phyloP scores from a whole-genome alignment of 176 grass and related monocot species.

The Bolboschoenus planiculmis region DNA sequence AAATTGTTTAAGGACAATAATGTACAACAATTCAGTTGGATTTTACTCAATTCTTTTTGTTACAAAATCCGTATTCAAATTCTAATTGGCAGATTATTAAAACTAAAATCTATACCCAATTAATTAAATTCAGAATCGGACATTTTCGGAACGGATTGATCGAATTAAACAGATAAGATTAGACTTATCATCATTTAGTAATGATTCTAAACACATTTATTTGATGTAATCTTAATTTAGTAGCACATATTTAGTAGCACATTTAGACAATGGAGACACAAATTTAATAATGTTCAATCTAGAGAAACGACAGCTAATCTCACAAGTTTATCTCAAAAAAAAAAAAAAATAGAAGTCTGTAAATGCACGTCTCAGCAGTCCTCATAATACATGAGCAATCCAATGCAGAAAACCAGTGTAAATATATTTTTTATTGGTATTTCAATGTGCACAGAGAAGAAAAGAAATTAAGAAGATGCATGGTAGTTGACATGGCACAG shows the following conservation, averaged over 20 bases:
- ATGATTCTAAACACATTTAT: background rate
- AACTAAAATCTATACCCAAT: too few relatives aligned
- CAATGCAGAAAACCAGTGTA: slow-evolving; percentile 7
- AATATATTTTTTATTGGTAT: background rate
- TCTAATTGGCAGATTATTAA: too few relatives aligned
- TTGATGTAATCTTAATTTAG: background rate
- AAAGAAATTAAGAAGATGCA: background rate
- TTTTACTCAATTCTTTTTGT: too few relatives aligned
- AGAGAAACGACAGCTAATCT: background rate
- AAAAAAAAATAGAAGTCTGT: slow-evolving; percentile 5
- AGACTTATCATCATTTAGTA: too few relatives aligned
- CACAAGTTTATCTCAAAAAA: background rate
- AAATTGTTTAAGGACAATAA: too few relatives aligned
- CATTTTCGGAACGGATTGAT: too few relatives aligned
- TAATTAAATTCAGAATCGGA: too few relatives aligned
- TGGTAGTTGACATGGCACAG: background rate
- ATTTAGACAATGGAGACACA: background rate
- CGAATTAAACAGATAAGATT: too few relatives aligned
- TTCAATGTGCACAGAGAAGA: background rate
- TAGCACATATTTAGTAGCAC: background rate
- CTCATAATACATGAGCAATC: background rate
- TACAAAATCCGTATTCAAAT: too few relatives aligned
- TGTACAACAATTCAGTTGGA: too few relatives aligned
- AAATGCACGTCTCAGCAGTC: slow-evolving; percentile 17
- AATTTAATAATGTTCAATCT: slow-evolving; percentile 10